These are phyloP conservation scores for Colletotrichum australisinense DNA, from an alignment of 2,329 filamentous ascomycete genomes.

Conservation along the genomic window DNA sequence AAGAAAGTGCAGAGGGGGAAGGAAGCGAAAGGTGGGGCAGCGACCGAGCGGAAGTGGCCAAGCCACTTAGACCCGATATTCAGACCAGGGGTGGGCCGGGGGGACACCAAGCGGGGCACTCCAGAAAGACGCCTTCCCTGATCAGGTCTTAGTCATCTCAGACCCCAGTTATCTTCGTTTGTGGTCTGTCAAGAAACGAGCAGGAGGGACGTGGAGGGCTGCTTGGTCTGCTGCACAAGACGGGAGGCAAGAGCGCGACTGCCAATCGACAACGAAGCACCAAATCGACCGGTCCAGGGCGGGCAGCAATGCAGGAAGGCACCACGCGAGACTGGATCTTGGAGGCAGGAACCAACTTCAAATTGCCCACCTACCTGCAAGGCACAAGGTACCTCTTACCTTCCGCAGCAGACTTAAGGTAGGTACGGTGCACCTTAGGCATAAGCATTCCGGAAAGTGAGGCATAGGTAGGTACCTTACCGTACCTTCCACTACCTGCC, in stretches of 20 bases:
- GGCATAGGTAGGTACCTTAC: background rate
- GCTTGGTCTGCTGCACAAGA: background rate
- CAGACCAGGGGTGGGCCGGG: background rate
- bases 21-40: background rate
- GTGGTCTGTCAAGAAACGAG: background rate
- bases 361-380: slow-evolving; percentile 17
- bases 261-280: background rate
- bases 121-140: background rate
- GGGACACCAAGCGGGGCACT: background rate
- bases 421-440: background rate
- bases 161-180: background rate
- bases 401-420: background rate
- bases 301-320: background rate
- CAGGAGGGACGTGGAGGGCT: background rate
- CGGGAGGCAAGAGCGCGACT: background rate
- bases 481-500: too few relatives aligned
- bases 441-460: background rate
- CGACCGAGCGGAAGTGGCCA: background rate
- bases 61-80: slow-evolving; percentile 10
- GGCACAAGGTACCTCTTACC: background rate
- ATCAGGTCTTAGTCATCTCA: background rate
- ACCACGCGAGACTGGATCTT: background rate
- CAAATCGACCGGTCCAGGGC: background rate
- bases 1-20: background rate
- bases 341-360: slow-evolving; percentile 1